phyloP scores from a whole-genome alignment of 257 asterid genomes.

The Penstemon davidsonii region DNA sequence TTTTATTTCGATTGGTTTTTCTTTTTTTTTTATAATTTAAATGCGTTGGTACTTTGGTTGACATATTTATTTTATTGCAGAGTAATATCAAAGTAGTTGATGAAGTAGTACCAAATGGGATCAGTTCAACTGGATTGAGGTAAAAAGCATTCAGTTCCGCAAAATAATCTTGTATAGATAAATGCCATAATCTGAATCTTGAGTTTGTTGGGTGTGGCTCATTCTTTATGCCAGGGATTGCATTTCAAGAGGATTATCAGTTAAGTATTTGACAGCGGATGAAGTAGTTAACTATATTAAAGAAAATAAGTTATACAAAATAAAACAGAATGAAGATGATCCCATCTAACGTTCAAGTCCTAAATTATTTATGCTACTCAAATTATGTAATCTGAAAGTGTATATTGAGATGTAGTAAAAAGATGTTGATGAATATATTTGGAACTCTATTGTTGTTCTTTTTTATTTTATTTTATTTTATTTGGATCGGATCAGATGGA shows the following conservation, averaged over 20 bases:
- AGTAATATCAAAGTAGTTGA: constrained; percentile 56
- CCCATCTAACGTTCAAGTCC: background rate
- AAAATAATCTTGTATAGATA: background rate
- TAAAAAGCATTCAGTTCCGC: constrained; percentile 20
- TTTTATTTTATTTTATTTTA: no score
- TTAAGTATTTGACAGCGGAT: constrained; percentile 76
- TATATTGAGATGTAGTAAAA: no score
- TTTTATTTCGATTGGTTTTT: no score
- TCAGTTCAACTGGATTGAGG: constrained; percentile 86
- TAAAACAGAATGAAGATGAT: constrained; percentile 25
- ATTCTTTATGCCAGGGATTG: constrained; percentile 51
- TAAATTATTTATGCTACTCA: background rate
- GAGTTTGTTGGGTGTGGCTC: background rate
- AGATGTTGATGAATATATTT: no score
- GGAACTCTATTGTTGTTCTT: no score
- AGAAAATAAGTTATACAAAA: constrained; percentile 42
- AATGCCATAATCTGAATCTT: background rate
- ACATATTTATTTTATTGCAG: constrained; percentile 33
- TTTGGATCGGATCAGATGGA: no score
- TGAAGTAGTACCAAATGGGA: constrained; percentile 73
- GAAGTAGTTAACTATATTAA: constrained; percentile 62
- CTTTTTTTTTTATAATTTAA: background rate
- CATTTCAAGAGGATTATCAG: constrained; percentile 63
- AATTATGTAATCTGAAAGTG: background rate
- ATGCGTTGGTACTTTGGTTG: background rate